phyloP scores from a whole-genome alignment of 208 protist genomes.

The Trypanosoma boissoni region DNA sequence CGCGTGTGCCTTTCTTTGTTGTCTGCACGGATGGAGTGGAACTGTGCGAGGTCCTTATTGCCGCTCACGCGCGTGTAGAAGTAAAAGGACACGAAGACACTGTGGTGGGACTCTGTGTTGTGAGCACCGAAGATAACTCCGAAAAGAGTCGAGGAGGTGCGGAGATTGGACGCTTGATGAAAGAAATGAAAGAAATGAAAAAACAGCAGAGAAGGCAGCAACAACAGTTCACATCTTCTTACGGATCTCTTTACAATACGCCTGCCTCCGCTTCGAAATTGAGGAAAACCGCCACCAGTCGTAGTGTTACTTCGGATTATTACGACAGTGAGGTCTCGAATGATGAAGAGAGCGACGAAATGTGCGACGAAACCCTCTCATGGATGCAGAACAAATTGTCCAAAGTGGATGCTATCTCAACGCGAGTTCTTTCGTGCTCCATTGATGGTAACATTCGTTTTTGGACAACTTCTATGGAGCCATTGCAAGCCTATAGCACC shows the following conservation, averaged over 20 bases:
- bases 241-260: too few relatives aligned
- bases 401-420: background rate
- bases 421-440: conserved; percentile 10
- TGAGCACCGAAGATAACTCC: background rate
- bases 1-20: conserved; percentile 34
- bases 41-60: conserved; percentile 23
- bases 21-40: conserved; percentile 21
- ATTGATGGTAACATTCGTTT: conserved; percentile 15
- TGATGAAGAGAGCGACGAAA: background rate
- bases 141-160: background rate
- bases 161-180: background rate
- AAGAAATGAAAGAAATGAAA: background rate
- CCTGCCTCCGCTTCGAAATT: too few relatives aligned
- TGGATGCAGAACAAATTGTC: background rate
- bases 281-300: too few relatives aligned
- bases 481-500: background rate
- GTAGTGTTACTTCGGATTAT: too few relatives aligned
- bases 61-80: conserved; percentile 10
- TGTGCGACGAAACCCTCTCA: background rate
- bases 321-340: too few relatives aligned
- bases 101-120: conserved; percentile 28
- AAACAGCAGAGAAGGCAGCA: too few relatives aligned
- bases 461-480: conserved; percentile 13
- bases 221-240: too few relatives aligned
- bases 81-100: conserved; percentile 26